These are phyloP conservation scores for Coccomyxa subellipsoidea DNA, from an alignment of 163 green algal species.

Conservation along the genomic window DNA sequence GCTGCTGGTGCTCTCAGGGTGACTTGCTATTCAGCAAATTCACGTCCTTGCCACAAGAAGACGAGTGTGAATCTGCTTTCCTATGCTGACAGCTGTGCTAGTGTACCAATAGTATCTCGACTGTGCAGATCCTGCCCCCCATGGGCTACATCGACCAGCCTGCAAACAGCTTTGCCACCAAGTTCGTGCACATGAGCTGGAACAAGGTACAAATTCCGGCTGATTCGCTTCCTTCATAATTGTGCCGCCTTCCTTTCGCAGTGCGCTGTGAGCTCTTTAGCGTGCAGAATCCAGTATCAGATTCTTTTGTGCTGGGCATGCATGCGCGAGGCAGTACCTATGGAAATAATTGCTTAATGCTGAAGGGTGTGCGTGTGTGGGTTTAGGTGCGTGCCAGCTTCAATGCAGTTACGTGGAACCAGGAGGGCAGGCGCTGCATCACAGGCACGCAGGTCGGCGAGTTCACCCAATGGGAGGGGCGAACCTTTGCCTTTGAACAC, in stretches of 20 bases:
- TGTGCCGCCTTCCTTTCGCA: background rate
- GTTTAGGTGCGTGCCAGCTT: conserved; percentile 54
- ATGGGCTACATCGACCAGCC: conserved; percentile 62
- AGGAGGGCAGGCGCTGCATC: conserved; percentile 79
- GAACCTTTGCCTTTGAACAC: conserved; percentile 82
- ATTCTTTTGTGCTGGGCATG: no score
- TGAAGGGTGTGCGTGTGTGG: no score
- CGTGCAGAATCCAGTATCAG: no score
- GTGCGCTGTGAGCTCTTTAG: background rate
- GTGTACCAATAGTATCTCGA: no score
- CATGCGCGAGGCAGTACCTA: no score
- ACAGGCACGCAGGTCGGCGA: conserved; percentile 81
- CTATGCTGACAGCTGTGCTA: background rate
- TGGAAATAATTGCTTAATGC: no score
- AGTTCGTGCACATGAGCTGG: conserved; percentile 76
- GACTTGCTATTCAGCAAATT: background rate
- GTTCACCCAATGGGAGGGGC: conserved; percentile 87
- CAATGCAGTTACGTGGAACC: conserved; percentile 76
- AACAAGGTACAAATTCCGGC: conserved; percentile 80
- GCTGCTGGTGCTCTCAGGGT: conserved; percentile 3
- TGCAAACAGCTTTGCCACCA: conserved; percentile 63
- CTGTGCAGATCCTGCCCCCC: conserved; percentile 48
- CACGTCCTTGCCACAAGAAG: no score
- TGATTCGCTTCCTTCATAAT: background rate
- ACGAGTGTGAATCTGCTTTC: background rate